phyloP scores from a whole-genome alignment of 148 eudicot species.

The Simmondsia chinensis region DNA sequence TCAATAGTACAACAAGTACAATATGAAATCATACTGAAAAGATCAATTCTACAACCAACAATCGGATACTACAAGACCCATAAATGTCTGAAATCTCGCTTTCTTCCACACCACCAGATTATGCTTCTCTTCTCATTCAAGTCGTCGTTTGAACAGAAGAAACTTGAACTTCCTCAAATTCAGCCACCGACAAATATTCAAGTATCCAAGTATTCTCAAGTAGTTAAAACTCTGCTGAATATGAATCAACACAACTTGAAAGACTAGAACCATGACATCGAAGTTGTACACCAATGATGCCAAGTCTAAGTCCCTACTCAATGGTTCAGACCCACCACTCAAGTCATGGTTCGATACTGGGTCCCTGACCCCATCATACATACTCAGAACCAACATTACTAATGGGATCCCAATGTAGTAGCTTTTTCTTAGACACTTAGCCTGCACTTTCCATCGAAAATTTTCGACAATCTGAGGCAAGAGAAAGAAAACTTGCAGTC shows the following conservation, averaged over 20 bases:
- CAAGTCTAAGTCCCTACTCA: no score
- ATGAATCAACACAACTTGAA: conserved; percentile 1
- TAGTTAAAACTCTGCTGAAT: conserved; percentile 5
- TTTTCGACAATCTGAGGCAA: conserved; percentile 9
- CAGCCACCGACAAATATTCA: not conserved
- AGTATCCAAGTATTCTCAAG: not conserved
- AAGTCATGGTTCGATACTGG: conserved; percentile 1
- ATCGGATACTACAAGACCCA: no score
- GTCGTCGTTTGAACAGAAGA: not conserved
- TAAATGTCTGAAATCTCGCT: no score
- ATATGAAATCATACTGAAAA: no score
- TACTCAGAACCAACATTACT: not conserved
- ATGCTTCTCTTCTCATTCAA: not conserved
- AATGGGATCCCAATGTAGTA: conserved; percentile 1
- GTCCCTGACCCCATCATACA: not conserved
- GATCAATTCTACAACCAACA: no score
- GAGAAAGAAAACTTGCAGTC: conserved; percentile 5
- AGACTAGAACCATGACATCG: not conserved
- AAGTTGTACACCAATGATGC: not conserved
- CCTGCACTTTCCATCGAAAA: conserved; percentile 2
- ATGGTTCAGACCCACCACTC: not conserved
- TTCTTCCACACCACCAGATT: no score
- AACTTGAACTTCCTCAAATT: conserved; percentile 4
- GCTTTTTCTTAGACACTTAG: conserved; percentile 1
- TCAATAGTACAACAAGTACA: no score